These are phyloP conservation scores for Exutisphaerella laricina DNA, from an alignment of 2,329 filamentous ascomycete genomes.

Conservation along the genomic window DNA sequence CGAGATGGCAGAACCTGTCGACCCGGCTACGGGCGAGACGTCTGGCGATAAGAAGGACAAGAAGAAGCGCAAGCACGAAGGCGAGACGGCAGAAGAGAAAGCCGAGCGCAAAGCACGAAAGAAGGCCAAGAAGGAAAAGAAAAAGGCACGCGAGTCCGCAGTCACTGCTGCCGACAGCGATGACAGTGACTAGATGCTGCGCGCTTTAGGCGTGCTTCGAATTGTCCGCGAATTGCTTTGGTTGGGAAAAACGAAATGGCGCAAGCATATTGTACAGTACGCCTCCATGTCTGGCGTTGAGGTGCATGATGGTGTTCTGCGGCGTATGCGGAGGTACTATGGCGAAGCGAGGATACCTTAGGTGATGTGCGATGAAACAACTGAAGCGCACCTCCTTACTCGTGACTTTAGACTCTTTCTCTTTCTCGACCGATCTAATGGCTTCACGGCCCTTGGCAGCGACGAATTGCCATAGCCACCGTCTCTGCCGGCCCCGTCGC, in stretches of 20 bases:
- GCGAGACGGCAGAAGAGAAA: slow-evolving; percentile 43
- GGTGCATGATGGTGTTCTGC: neutral
- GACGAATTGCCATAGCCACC: neutral
- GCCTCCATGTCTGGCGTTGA: slow-evolving; percentile 2
- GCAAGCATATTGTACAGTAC: neutral
- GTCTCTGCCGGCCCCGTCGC: neutral
- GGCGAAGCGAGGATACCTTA: neutral
- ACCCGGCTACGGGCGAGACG: slow-evolving; percentile 24
- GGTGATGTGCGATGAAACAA: neutral
- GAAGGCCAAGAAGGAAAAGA: slow-evolving; percentile 77
- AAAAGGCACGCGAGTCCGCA: slow-evolving; percentile 47
- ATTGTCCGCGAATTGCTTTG: neutral
- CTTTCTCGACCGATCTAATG: too few species aligned
- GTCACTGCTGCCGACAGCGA: slow-evolving; percentile 27
- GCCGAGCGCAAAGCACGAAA: slow-evolving; percentile 58
- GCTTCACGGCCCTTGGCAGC: too few species aligned
- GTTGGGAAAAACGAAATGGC: neutral
- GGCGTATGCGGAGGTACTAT: neutral
- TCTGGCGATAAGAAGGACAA: slow-evolving; percentile 28
- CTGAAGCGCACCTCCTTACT: too few species aligned
- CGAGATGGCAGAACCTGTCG: slow-evolving; percentile 31
- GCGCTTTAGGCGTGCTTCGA: neutral
- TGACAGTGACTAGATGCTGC: slow-evolving; percentile 23
- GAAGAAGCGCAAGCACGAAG: slow-evolving; percentile 46
- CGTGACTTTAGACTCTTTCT: too few species aligned